Base-by-base conservation (phyloP, 345 rosid genomes). In the Eucalyptus victrix region DNA sequence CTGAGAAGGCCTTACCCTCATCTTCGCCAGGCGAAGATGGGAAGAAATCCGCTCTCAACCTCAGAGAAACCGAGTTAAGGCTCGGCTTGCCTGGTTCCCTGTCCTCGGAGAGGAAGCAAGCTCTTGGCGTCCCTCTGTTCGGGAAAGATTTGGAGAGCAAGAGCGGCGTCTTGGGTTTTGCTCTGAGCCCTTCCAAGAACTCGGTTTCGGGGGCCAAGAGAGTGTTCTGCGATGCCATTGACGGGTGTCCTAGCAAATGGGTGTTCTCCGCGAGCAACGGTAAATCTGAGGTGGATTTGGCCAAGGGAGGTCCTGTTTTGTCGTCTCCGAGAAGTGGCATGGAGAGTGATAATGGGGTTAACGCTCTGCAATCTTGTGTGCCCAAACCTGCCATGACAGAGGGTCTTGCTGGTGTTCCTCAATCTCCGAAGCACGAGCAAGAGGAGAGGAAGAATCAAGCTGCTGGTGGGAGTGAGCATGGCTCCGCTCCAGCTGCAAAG, bases 61-160 rank as follows among this genome's bases (percentile, higher is more conserved):
- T 94, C 87, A 94, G 92, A 88, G 96, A 93, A 91, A 95, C 97
- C 81, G 96, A 96, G 93, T 92, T 96, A 13, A 92, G 95, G 91
- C 96, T 96, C 88, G 97, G 96, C 86, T 89, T 95, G 87, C 97
- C 97, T 12, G 97, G 97, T 50, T 95, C 95, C 49, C 89, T 88
- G 80, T 93, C 95, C n/a, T 95, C 93, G 4, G 94, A 91, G 90
- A 93, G 95, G 54, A 95, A 94, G 87, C 91, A 93, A 86, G 28
- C 69, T 49, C 88, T 81, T 62, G 94, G 92, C 86, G 91, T 92
- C 32, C 92, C 97, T 49, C 91, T 94, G 89, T 94, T 95, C 92
- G 95, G 97, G 12, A 92, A 91, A 92, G 96, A 93, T 65, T 92
- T 93, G 90, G 94, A 69, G 24, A 56, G 80, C 69, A 91, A 54